phyloP scores from a whole-genome alignment of 2,329 filamentous ascomycete species.

The Apiospora koreana region DNA sequence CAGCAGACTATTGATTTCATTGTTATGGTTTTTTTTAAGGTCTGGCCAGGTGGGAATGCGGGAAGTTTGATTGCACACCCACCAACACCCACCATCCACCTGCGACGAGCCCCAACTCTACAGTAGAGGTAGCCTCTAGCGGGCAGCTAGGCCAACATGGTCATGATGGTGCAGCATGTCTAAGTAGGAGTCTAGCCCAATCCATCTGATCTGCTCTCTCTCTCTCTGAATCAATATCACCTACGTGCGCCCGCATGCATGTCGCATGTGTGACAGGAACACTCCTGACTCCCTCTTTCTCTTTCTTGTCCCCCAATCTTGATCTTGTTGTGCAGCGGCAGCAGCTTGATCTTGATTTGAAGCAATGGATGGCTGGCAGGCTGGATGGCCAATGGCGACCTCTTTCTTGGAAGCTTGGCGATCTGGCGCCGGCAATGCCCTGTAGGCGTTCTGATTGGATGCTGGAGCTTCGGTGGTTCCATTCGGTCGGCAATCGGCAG shows the following conservation, averaged over 20 bases:
- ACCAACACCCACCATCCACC: no score
- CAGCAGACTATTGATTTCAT: neutral
- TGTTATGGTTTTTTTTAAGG: neutral
- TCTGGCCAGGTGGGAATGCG: constrained; percentile 1
- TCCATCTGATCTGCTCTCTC: no score
- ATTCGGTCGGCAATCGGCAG: neutral
- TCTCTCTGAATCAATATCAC: neutral
- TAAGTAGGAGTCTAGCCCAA: neutral
- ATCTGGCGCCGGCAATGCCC: neutral
- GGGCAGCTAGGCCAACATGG: neutral
- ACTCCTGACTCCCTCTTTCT: no score
- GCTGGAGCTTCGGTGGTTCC: neutral
- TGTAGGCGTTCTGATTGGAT: neutral
- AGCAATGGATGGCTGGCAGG: no score
- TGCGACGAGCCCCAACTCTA: neutral
- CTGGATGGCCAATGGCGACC: neutral
- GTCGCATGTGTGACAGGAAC: no score
- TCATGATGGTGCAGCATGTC: neutral
- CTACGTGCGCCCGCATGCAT: neutral
- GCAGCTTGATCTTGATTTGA: no score
- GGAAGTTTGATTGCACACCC: constrained; percentile 1
- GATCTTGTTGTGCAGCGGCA: no score
- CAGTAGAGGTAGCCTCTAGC: neutral
- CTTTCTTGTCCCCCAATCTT: neutral
- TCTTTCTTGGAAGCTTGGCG: neutral